Evolutionary conservation across 2,329 filamentous ascomycete genomes (phyloP).

Genomic region (Colletotrichum truncatum): DNA sequence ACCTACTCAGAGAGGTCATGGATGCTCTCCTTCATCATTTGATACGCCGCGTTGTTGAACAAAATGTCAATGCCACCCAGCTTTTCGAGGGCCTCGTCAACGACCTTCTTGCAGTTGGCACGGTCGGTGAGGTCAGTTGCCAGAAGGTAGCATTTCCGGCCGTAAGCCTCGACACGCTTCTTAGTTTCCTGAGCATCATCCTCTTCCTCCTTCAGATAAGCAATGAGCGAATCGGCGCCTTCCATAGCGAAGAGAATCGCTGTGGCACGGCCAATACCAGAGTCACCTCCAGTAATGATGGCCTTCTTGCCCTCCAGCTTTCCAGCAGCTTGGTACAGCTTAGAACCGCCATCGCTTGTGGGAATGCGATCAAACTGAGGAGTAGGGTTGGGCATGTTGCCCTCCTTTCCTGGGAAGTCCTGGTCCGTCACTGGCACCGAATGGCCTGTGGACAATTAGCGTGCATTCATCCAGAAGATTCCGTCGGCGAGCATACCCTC

Average conservation of each 20-base stretch:
- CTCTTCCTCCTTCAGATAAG: conserved; percentile 80
- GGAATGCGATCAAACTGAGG: conserved; percentile 74
- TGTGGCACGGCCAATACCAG: conserved; percentile 79
- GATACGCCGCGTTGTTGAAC: conserved; percentile 76
- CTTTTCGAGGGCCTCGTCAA: conserved; percentile 71
- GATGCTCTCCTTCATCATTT: conserved; percentile 77
- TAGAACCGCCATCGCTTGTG: conserved; percentile 71
- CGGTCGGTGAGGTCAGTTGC: conserved; percentile 71
- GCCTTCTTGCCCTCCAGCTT: conserved; percentile 81
- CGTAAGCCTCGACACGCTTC: conserved; percentile 72
- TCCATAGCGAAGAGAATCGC: conserved; percentile 85
- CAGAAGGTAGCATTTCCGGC: conserved; percentile 71
- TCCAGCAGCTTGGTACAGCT: conserved; percentile 77
- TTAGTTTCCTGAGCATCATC: conserved; percentile 80
- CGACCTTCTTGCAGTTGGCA: conserved; percentile 74
- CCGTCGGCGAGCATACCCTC: conserved; percentile 7
- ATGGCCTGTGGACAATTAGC: conserved; percentile 40
- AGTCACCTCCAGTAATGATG: conserved; percentile 84
- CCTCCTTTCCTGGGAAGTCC: conserved; percentile 53
- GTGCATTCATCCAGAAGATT: background rate
- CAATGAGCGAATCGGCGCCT: conserved; percentile 77
- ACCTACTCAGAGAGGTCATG: conserved; percentile 73
- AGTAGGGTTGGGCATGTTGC: conserved; percentile 59
- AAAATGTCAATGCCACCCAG: conserved; percentile 79
- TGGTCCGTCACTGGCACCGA: conserved; percentile 50